phyloP scores from a whole-genome alignment of 495 filamentous ascomycete genomes.

The Lichina pygmaea region DNA sequence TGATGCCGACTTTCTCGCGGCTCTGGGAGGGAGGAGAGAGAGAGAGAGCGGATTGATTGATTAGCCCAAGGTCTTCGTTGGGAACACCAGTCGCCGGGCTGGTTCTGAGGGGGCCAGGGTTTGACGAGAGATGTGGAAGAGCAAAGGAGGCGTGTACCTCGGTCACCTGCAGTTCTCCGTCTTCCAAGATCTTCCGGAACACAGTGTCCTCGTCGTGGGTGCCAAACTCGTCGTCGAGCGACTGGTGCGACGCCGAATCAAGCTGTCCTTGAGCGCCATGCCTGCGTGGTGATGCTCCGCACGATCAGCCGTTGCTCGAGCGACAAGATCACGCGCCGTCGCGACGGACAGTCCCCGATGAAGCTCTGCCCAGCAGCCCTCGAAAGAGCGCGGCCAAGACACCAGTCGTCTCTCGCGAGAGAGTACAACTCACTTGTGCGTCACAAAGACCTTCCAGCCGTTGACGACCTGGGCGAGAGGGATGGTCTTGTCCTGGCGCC shows the following conservation, averaged over 20 bases:
- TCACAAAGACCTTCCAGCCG: slow-evolving; percentile 72
- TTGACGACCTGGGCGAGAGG: slow-evolving; percentile 67
- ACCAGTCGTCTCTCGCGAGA: neutral
- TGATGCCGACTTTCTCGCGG: slow-evolving; percentile 15
- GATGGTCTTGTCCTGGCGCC: slow-evolving; percentile 54
- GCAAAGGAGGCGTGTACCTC: slow-evolving; percentile 38
- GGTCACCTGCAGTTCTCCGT: slow-evolving; percentile 37
- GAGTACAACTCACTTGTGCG: slow-evolving; percentile 44
- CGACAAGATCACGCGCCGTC: neutral
- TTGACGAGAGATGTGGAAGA: neutral
- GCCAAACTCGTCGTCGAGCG: slow-evolving; percentile 70
- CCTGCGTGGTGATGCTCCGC: slow-evolving; percentile 16
- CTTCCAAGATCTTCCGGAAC: slow-evolving; percentile 53
- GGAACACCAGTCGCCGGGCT: neutral
- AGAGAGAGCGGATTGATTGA: neutral
- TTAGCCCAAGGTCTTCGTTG: neutral
- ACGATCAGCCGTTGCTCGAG: neutral
- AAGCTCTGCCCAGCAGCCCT: neutral
- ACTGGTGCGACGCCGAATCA: slow-evolving; percentile 43
- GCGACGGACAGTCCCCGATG: neutral
- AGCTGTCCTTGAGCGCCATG: slow-evolving; percentile 65
- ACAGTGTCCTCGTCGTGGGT: slow-evolving; percentile 49
- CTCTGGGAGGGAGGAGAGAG: slow-evolving; percentile 5
- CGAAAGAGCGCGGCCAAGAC: neutral
- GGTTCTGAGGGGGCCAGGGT: neutral